Conservation (phyloP, 202 grass and related monocot species). For the Saccharum hybrid region DNA sequence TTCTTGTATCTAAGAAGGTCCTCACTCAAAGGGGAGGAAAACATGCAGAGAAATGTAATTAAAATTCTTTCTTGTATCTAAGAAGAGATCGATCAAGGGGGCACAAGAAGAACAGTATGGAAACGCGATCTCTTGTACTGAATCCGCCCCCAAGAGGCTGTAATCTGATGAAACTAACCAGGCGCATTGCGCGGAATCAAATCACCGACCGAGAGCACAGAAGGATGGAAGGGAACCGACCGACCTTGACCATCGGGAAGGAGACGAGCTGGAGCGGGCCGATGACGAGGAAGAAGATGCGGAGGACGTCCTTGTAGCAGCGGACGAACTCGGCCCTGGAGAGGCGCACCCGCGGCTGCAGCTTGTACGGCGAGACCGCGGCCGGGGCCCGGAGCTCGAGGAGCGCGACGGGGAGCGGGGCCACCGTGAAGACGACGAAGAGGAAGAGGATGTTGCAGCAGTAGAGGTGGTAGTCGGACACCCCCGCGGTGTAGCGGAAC, state of each 20-base stretch:
- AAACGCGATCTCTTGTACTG: neutral
- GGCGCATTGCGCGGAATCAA: conserved; percentile 47
- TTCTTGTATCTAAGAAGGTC: neutral
- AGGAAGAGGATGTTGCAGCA: conserved; percentile 83
- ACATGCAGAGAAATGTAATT: conserved; percentile 12
- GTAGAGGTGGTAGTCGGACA: conserved; percentile 75
- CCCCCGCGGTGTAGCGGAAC: conserved; percentile 64
- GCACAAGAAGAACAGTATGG: neutral
- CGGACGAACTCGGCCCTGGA: conserved; percentile 53
- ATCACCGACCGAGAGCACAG: neutral
- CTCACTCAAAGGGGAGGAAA: neutral
- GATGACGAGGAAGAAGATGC: conserved; percentile 72
- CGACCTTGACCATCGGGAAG: conserved; percentile 86
- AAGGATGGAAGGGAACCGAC: neutral
- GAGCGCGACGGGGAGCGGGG: conserved; percentile 80
- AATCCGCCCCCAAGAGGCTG: neutral
- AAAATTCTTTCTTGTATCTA: neutral
- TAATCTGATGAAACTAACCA: neutral
- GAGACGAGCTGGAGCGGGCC: conserved; percentile 76
- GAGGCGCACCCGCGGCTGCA: conserved; percentile 82
- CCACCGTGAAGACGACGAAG: conserved; percentile 73
- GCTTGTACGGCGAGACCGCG: conserved; percentile 66
- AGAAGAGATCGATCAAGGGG: conserved; percentile 28
- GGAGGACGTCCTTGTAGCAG: conserved; percentile 81
- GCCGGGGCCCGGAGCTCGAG: conserved; percentile 73